Conservation (phyloP, 2,329 filamentous ascomycete genomes). For the Cordyceps javanica region DNA sequence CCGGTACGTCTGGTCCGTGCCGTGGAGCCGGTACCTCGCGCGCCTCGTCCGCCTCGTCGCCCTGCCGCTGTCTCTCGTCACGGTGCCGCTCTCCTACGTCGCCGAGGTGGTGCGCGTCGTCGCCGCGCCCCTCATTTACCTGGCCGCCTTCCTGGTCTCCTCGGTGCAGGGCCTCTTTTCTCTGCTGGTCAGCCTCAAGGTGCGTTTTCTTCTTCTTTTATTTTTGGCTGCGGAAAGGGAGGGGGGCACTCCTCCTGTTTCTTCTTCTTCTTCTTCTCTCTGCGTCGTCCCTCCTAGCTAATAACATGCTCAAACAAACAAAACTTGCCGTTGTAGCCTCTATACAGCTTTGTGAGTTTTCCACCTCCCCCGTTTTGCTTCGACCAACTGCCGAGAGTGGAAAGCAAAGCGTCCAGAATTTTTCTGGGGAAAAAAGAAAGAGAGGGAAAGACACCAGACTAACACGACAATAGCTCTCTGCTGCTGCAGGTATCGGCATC, state of each 20-base stretch:
- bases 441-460: neutral
- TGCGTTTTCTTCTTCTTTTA: conserved; percentile 17
- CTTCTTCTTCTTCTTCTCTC: no score
- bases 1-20: conserved; percentile 17
- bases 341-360: conserved; percentile 14
- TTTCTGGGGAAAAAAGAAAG: neutral
- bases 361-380: neutral
- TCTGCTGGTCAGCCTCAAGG: conserved; percentile 30
- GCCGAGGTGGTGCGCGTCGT: conserved; percentile 24
- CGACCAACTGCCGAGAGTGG: neutral
- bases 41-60: conserved; percentile 19
- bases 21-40: conserved; percentile 22
- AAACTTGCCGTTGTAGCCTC: no score
- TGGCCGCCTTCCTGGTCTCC: conserved; percentile 24
- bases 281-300: no score
- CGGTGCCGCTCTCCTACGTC: conserved; percentile 25
- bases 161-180: conserved; percentile 19
- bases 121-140: conserved; percentile 31
- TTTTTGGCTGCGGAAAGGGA: conserved; percentile 15
- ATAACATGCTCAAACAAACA: no score
- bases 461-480: conserved; percentile 41
- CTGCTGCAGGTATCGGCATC: conserved; percentile 62
- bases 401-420: no score
- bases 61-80: conserved; percentile 26
- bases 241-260: no score